phyloP scores from a whole-genome alignment of 352 stramenopile genomes.

The Phytophthora foliorum region DNA sequence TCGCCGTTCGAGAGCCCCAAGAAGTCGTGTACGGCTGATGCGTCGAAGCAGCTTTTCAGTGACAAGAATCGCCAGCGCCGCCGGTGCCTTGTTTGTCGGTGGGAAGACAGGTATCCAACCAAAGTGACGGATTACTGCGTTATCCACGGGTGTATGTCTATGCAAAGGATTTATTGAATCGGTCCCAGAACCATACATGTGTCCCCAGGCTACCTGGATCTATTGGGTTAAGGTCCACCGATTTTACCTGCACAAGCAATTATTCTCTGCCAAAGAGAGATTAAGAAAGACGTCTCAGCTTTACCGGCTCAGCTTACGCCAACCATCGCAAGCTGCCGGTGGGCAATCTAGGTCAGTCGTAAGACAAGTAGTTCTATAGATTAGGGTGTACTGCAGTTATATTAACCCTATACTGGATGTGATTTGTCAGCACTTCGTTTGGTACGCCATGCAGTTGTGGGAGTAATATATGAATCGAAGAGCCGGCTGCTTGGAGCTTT shows the following conservation, averaged over 20 bases:
- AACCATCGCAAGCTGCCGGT: background rate
- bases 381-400: too few relatives aligned
- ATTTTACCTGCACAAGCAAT: conserved; percentile 3
- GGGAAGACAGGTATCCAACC: conserved; percentile 2
- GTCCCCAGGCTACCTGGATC: background rate
- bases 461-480: too few relatives aligned
- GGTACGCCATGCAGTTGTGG: too few relatives aligned
- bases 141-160: conserved; percentile 12
- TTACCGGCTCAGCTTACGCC: conserved; percentile 2
- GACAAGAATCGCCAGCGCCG: background rate
- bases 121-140: conserved; percentile 6
- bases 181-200: conserved; percentile 2
- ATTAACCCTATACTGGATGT: too few relatives aligned
- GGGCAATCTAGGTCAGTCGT: too few relatives aligned
- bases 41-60: conserved; percentile 6
- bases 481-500: too few relatives aligned
- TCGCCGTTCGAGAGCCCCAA: background rate
- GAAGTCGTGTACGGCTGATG: conserved; percentile 7
- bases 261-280: conserved; percentile 12
- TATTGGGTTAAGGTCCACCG: conserved; percentile 17
- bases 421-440: too few relatives aligned
- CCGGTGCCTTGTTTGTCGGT: conserved; percentile 4
- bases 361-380: too few relatives aligned
- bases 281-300: conserved; percentile 19
- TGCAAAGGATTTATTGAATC: background rate